Evolutionary conservation across 2,329 filamentous ascomycete species (phyloP), one percentile per base, ranked within the genome.

Genomic region (Clonostachys rosea): DNA sequence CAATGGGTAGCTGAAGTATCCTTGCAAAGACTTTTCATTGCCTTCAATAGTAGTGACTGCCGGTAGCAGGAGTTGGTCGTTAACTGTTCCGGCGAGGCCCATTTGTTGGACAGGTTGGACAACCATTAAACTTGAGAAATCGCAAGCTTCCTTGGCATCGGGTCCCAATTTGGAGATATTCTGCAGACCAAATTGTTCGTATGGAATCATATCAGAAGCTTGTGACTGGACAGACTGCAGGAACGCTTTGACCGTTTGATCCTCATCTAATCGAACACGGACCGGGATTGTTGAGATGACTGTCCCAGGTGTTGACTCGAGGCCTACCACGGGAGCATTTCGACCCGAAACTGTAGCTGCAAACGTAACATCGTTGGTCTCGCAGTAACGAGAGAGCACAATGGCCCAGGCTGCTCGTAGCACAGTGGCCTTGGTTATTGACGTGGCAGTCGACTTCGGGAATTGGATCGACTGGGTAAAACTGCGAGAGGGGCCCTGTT

Each of bases 341-440:
- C 56, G 50, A 12, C 58, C 58, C 1, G 51, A 52, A 1, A 56
- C 44, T 6, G 54, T 48, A 2, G 47, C 40, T 3, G 54, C 58
- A 34, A 56, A 60, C 6, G 53, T 10, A 1, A 58, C 43, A 42
- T 71, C 67, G n/a, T 58, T 43, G 16, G 46, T 61, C 48, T 13
- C 59, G 54, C 66, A 58, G 47, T 69, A 68, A 3, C 65, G 35
- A 33, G 43, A 11, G 42, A 47, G 41, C 8, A 37, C 18, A 14
- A 47, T 30, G 14, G 46, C 46, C 46, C 46, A 47, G 10, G 46
- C 46, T 4, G 46, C 46, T 7, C 41, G 49, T 10, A 55, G 17
- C 4, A 58, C 45, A 0, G 54, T 53, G 2, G 56, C 54, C 44
- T 49, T 55, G 2, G 41, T 45, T 35, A 37, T 52, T 11, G 40